Evolutionary conservation across 192 early-diverging fungal species (phyloP), one percentile per base, ranked within the genome.

Genomic region (Diversispora epigaea): DNA sequence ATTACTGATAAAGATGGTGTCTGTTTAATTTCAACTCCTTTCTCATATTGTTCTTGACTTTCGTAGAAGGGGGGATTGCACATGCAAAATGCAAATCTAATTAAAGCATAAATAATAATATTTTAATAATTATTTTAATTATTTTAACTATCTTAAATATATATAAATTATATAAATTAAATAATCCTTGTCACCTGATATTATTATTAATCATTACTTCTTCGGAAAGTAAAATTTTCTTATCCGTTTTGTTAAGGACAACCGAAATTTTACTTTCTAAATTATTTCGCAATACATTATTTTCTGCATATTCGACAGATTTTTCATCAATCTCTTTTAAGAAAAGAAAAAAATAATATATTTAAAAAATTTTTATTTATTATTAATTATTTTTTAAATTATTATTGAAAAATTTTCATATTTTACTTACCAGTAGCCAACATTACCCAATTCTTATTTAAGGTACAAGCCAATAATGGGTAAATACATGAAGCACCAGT

Each of bases 51-150:
- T 21, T 83, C 80, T 6, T 75, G 71, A 71, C 81, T 85, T 10
- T 74, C 81, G 72, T 93, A 97, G 75, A 96, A 97, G 44, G 95
- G 95, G 44, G 94, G 95, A 74, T 97, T 97, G 78, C 94, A 96
- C 92, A 97, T 94, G 49, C 86, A 87, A 68, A 97, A 96, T 32
- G 84, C 66, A 71, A 88, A 86, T 4, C 78, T 81, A 65, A n/a
- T n/a, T 11, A 74, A 41, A 17, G 12, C 32, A 46, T 65, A 39
- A 39, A n/a, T 17, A 2, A 43, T 6, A 71, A 43, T 41, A n/a
- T 22, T 3, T 22, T 22, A 66, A 43, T 25, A 55, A 32, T 32
- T 1, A 32, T 32, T 32, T 32, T 32, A 32, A 32, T 32, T 32
- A 2, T 0, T 32, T 32, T 32, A 32, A 32, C 25, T 32, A 32